A percentile compares a stretch with the other conserved stretches of the same genome.
Evolutionary conservation across 23 red algal species (phyloP).

Genomic region (Gracilariopsis chorda): DNA sequence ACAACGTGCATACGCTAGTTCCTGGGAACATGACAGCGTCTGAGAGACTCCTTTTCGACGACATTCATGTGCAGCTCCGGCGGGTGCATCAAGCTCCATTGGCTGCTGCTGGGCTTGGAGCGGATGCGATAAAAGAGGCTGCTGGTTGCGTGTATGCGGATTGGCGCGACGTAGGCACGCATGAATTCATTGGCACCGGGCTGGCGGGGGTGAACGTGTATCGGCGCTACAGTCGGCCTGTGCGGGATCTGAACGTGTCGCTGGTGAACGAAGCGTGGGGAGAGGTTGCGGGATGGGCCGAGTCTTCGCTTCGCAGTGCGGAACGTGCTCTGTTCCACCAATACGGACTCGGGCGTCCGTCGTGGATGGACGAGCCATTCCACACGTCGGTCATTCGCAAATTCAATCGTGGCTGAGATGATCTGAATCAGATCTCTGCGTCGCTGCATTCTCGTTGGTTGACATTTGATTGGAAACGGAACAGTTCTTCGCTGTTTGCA

Average conservation of each 20-base stretch:
- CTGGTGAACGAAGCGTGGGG: slow-evolving; percentile 67
- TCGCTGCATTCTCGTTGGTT: too few relatives aligned
- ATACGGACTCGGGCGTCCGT: not conserved
- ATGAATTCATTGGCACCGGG: not conserved
- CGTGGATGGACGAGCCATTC: slow-evolving; percentile 55
- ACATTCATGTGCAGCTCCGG: slow-evolving; percentile 11
- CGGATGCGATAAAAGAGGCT: not conserved
- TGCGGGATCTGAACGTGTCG: slow-evolving; percentile 15
- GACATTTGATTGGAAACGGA: too few relatives aligned
- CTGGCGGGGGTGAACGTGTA: slow-evolving; percentile 2
- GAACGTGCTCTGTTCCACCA: slow-evolving; percentile 64
- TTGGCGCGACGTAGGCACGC: not conserved
- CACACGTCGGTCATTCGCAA: slow-evolving; percentile 36
- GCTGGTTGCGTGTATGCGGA: not conserved
- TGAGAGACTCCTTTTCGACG: slow-evolving; percentile 26
- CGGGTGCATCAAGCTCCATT: not conserved
- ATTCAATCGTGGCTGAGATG: slow-evolving; percentile 25
- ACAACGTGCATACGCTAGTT: slow-evolving; percentile 21
- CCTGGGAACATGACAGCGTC: slow-evolving; percentile 32
- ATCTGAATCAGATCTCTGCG: too few relatives aligned
- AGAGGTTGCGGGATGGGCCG: slow-evolving; percentile 50
- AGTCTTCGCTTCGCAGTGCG: slow-evolving; percentile 23
- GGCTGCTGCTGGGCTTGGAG: not conserved
- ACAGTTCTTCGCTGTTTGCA: too few relatives aligned
- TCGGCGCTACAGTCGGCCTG: slow-evolving; percentile 26